Conservation (phyloP, 345 rosid genomes). For the Microcos paniculata region DNA sequence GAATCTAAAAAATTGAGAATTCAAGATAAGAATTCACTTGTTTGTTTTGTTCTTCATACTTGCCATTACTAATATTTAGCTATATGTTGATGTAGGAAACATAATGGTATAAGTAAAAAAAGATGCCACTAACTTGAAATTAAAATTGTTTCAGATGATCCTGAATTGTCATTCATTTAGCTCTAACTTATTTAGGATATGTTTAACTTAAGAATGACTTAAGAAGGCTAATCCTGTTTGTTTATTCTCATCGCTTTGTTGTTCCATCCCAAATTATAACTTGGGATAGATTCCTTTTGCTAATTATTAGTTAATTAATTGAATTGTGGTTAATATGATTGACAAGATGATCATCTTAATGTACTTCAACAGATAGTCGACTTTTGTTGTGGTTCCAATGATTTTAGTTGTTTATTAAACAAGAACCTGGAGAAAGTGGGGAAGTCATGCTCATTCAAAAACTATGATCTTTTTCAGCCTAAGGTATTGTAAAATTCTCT, state of each 20-base stretch:
- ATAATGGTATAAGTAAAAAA: background rate
- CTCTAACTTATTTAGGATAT: background rate
- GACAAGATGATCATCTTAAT: background rate
- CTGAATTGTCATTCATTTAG: background rate
- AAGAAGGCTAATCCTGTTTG: background rate
- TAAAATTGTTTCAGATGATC: background rate
- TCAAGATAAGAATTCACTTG: background rate
- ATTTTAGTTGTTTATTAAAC: conserved; percentile 52
- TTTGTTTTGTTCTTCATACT: background rate
- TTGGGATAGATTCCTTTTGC: background rate
- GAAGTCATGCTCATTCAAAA: conserved; percentile 47
- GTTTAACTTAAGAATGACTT: background rate
- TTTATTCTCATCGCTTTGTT: background rate
- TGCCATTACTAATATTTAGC: background rate
- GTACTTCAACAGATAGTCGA: conserved; percentile 45
- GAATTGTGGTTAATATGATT: background rate
- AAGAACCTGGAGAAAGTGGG: conserved; percentile 42
- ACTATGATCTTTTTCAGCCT: conserved; percentile 53
- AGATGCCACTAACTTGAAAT: conserved; percentile 3
- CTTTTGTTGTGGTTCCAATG: conserved; percentile 62
- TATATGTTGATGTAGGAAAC: background rate
- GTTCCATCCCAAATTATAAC: background rate
- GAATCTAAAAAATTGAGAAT: background rate
- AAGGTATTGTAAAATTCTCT: conserved; percentile 33
- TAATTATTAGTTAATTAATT: background rate